phyloP scores from a whole-genome alignment of 352 stramenopile species.

The Globisporangium solare region DNA sequence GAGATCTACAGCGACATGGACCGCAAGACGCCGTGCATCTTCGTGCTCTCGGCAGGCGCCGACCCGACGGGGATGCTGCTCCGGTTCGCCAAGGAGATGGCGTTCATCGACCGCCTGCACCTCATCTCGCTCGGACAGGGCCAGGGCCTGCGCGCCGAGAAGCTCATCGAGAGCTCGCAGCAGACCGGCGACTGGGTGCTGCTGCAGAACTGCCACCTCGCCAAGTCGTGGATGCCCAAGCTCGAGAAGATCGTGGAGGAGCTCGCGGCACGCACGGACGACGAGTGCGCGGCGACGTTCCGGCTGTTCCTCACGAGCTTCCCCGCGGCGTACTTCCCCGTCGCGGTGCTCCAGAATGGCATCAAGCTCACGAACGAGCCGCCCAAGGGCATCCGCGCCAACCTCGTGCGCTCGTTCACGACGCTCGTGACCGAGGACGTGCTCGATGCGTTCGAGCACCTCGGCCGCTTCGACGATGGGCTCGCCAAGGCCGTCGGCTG shows the following conservation, averaged over 20 bases:
- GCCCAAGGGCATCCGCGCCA: constrained; percentile 88
- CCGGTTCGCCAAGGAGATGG: constrained; percentile 88
- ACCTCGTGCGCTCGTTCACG: constrained; percentile 85
- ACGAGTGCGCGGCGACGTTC: constrained; percentile 68
- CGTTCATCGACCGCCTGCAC: constrained; percentile 84
- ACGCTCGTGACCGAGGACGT: constrained; percentile 83
- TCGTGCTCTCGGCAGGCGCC: constrained; percentile 89
- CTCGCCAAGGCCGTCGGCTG: constrained; percentile 66
- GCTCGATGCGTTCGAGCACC: constrained; percentile 44
- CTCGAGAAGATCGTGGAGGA: constrained; percentile 91
- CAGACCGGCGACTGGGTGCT: constrained; percentile 90
- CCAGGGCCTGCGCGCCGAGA: constrained; percentile 87
- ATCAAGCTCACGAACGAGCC: constrained; percentile 93
- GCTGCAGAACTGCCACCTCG: constrained; percentile 93
- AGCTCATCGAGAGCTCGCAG: constrained; percentile 85
- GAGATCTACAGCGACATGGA: constrained; percentile 92
- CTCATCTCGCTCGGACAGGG: constrained; percentile 92
- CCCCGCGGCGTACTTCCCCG: constrained; percentile 89
- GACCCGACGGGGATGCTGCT: constrained; percentile 92
- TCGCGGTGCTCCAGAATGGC: constrained; percentile 90
- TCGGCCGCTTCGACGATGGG: constrained; percentile 59
- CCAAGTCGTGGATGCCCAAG: constrained; percentile 92
- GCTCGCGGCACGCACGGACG: constrained; percentile 48
- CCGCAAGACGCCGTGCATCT: constrained; percentile 91
- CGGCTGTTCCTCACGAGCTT: constrained; percentile 92